Base-by-base conservation (phyloP, 345 rosid species). In the Lepidium sativum region DNA sequence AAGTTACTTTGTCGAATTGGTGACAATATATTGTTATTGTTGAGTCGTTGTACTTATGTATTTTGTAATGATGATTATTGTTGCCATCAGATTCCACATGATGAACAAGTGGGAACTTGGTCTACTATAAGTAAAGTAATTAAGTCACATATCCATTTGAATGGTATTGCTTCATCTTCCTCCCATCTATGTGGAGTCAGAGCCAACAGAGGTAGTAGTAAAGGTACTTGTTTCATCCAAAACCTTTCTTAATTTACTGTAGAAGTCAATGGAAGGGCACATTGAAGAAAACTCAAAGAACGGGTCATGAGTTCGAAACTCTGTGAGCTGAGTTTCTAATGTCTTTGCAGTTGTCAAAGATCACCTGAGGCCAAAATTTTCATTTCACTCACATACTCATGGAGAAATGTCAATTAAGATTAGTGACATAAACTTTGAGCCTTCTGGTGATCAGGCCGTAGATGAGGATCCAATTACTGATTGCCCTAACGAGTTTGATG, bases 311-410 rank as follows among this genome's bases (percentile, higher is more conserved):
- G n/a, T 56, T 63, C 20, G 14, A 3, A 55, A 41, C 40, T 47
- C 59, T 38, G 27, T 49, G 37, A 39, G 54, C 7, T 71, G 31
- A 8, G 38, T 49, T 14, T 65, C 18, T 23, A 21, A 34, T 72
- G 33, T 67, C 20, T 72, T 15, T 12, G 31, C 45, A 73, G 72
- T 12, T 61, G 45, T 72, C 27, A 80, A 72, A 75, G 78, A 76
- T 70, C 81, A 81, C 67, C 54, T 51, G 35, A 84, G 72, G 77
- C 78, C 82, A 65, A 84, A 80, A 48, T 81, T 87, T 73, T 78
- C 87, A 34, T 79, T 87, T 41, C 75, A 56, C 72, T 75, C 72
- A 37, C 80, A 58, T 58, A 43, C 51, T 43, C 74, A 39, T 13
- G 79, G 74, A 68, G 72, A 70, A 69, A 78, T 38, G 35, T 53